A percentile compares a stretch with the other conserved stretches of the same genome.
These are phyloP conservation scores for Shiraia sp. DNA, from an alignment of 2,329 filamentous ascomycete genomes.

Conservation along the genomic window DNA sequence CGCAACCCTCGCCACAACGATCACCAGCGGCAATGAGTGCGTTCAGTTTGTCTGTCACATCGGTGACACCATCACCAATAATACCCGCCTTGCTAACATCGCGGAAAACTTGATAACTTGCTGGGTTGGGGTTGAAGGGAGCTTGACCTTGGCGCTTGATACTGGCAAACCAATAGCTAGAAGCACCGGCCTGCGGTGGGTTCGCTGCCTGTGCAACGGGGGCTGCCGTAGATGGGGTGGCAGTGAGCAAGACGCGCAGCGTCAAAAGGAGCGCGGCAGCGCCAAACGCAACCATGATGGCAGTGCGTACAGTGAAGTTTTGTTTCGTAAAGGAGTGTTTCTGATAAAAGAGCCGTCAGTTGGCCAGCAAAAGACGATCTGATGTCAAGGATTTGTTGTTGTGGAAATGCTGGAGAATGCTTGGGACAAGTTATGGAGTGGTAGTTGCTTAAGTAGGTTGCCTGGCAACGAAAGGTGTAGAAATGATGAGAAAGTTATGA, in stretches of 20 bases:
- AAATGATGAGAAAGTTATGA: slow-evolving; percentile 16
- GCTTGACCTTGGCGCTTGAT: slow-evolving; percentile 71
- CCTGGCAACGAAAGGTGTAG: slow-evolving; percentile 22
- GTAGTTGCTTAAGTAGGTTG: slow-evolving; percentile 18
- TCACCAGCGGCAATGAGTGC: slow-evolving; percentile 73
- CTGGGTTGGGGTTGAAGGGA: slow-evolving; percentile 61
- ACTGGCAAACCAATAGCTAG: slow-evolving; percentile 70
- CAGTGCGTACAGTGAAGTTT: slow-evolving; percentile 21
- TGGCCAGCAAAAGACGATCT: slow-evolving; percentile 30
- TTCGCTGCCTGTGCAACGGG: slow-evolving; percentile 31
- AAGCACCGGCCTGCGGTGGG: slow-evolving; percentile 26
- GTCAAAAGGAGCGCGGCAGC: slow-evolving; percentile 42
- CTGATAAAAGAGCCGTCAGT: slow-evolving; percentile 32
- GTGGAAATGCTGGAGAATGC: slow-evolving; percentile 12
- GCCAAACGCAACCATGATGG: slow-evolving; percentile 45
- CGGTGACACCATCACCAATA: slow-evolving; percentile 66
- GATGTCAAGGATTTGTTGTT: slow-evolving; percentile 13
- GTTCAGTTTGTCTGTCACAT: slow-evolving; percentile 91
- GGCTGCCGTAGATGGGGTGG: slow-evolving; percentile 31
- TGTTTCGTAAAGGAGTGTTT: slow-evolving; percentile 16
- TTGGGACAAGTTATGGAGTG: too few relatives aligned
- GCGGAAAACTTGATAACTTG: slow-evolving; percentile 64
- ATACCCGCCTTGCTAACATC: slow-evolving; percentile 52
- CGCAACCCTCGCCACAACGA: slow-evolving; percentile 80
- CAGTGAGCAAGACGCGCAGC: slow-evolving; percentile 42